Conservation (phyloP, 2,329 filamentous ascomycete species). For the Phialemoniopsis sp. region DNA sequence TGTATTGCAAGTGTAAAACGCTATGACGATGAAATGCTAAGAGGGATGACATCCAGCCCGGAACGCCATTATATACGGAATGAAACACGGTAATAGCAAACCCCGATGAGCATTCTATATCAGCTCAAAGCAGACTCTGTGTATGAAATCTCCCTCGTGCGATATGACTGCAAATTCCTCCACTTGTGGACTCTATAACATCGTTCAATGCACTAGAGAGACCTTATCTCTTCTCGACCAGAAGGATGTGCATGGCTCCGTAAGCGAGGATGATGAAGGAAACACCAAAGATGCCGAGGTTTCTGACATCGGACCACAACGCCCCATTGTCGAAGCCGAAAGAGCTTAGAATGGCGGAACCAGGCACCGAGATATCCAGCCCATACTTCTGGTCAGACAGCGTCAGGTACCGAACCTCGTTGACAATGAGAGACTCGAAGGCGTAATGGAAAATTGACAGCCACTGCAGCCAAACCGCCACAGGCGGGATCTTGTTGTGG, state of each 20-base stretch:
- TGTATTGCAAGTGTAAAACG: too few species aligned
- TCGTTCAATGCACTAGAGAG: not conserved
- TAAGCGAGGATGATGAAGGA: constrained; percentile 88
- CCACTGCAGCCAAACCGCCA: constrained; percentile 85
- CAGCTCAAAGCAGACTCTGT: too few species aligned
- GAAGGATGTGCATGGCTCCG: constrained; percentile 83
- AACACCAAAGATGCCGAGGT: constrained; percentile 75
- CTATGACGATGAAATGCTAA: too few species aligned
- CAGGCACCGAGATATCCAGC: constrained; percentile 92
- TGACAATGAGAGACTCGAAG: constrained; percentile 94
- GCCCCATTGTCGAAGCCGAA: constrained; percentile 91
- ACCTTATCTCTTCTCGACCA: constrained; percentile 79
- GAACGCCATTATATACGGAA: too few species aligned
- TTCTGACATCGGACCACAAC: constrained; percentile 79
- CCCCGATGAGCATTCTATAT: too few species aligned
- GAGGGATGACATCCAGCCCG: too few species aligned
- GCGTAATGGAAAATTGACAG: constrained; percentile 98
- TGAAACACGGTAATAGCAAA: too few species aligned
- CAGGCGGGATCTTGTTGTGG: constrained; percentile 83
- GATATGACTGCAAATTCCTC: constrained; percentile 3
- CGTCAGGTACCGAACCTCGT: constrained; percentile 87
- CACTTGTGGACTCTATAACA: not conserved
- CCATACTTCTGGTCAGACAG: constrained; percentile 94
- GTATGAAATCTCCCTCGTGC: too few species aligned
- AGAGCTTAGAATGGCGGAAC: constrained; percentile 86